Percentiles rank a stretch among this genome's conserved stretches.
These are phyloP conservation scores for Novakomyces olei DNA, from an alignment of 805 yeast genomes.

Conservation along the genomic window DNA sequence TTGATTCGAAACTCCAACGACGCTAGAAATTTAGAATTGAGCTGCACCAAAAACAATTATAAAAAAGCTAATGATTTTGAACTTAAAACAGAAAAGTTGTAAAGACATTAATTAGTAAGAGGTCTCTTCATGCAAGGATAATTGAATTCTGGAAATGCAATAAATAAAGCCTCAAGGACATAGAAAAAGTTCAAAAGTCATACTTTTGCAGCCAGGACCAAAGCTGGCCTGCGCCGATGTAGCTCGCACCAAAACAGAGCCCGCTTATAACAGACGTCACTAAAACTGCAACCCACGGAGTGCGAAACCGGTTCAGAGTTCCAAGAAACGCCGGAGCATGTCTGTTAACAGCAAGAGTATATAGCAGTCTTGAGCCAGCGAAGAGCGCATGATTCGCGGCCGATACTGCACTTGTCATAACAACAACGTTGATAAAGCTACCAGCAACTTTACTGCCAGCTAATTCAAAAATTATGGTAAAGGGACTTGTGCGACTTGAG, in stretches of 20 bases:
- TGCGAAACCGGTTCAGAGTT: conserved; percentile 53
- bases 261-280: conserved; percentile 28
- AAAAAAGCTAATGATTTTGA: too few species aligned
- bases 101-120: too few species aligned
- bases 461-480: conserved; percentile 45
- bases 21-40: too few species aligned
- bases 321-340: conserved; percentile 40
- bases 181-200: conserved; percentile 40
- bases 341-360: conserved; percentile 44
- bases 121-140: too few species aligned
- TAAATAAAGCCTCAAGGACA: too few species aligned
- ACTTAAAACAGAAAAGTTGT: too few species aligned
- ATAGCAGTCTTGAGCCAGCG: conserved; percentile 47
- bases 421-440: conserved; percentile 49
- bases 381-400: conserved; percentile 59
- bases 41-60: too few species aligned
- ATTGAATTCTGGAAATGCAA: too few species aligned
- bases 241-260: conserved; percentile 40
- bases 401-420: conserved; percentile 43
- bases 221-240: conserved; percentile 26
- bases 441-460: conserved; percentile 50
- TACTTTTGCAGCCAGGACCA: conserved; percentile 55
- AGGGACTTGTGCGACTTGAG: conserved; percentile 32
- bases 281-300: conserved; percentile 49
- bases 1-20: conserved; percentile 40